Evolutionary conservation across 495 filamentous ascomycete species (phyloP).

Genomic region (Aspergillus sparsus): DNA sequence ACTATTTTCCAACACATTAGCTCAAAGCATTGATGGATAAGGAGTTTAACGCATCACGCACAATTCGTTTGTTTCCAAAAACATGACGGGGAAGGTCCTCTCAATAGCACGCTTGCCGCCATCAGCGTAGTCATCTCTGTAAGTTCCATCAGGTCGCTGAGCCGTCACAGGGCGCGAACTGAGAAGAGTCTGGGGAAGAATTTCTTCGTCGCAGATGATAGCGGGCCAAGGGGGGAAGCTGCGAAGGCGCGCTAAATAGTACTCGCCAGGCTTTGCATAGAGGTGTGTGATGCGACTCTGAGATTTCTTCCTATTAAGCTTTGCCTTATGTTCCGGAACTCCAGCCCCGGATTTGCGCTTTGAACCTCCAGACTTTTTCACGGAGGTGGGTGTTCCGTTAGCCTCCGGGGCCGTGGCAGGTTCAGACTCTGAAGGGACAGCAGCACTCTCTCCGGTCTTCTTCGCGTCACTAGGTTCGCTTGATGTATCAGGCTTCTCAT

Average conservation of each 20-base stretch:
- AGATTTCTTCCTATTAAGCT: conserved; percentile 82
- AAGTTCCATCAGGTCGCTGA: conserved; percentile 73
- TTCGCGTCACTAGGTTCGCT: conserved; percentile 38
- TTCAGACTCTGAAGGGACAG: conserved; percentile 31
- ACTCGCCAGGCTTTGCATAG: conserved; percentile 80
- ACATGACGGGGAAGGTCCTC: conserved; percentile 91
- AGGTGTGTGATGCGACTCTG: conserved; percentile 67
- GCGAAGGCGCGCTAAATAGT: conserved; percentile 83
- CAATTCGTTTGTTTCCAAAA: conserved; percentile 92
- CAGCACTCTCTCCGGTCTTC: conserved; percentile 30
- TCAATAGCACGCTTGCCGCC: conserved; percentile 79
- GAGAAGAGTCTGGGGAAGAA: conserved; percentile 74
- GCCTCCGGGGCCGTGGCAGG: conserved; percentile 31
- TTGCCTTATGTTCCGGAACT: conserved; percentile 66
- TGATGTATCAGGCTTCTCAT: conserved; percentile 30
- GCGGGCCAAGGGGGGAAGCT: conserved; percentile 89
- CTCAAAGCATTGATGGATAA: neutral
- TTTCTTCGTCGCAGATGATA: conserved; percentile 87
- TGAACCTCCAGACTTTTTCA: conserved; percentile 44
- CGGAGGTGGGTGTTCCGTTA: conserved; percentile 49
- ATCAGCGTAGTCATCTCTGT: conserved; percentile 79
- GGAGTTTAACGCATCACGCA: conserved; percentile 50
- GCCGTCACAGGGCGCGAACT: conserved; percentile 78
- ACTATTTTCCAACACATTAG: conserved; percentile 48
- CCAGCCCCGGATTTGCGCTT: conserved; percentile 70